Conservation (phyloP, 371 early-diverging fungal species). For the Mortierella sp. region DNA sequence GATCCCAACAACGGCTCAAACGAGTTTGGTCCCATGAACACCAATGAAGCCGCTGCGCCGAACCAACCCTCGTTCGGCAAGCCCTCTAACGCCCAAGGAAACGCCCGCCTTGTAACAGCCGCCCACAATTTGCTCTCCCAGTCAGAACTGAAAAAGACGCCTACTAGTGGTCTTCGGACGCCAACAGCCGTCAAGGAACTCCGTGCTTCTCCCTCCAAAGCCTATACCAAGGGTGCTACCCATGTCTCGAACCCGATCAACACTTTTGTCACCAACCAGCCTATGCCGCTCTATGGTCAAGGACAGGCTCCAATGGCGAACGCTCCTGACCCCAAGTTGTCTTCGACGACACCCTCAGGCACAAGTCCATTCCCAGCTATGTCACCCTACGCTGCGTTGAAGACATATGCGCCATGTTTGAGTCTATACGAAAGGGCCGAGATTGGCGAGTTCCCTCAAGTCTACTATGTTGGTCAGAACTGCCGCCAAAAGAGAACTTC, state of each 20-base stretch:
- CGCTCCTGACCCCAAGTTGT: constrained; percentile 14
- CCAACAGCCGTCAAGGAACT: constrained; percentile 50
- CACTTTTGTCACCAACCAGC: constrained; percentile 30
- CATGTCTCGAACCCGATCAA: constrained; percentile 31
- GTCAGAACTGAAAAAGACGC: constrained; percentile 37
- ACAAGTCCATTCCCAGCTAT: constrained; percentile 39
- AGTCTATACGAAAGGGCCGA: constrained; percentile 88
- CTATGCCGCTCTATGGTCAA: constrained; percentile 44
- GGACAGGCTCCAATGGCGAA: constrained; percentile 23
- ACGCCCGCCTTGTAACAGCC: constrained; percentile 1
- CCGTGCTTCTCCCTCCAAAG: constrained; percentile 38
- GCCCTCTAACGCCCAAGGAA: constrained; percentile 7
- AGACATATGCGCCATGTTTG: constrained; percentile 73
- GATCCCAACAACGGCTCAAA: constrained; percentile 20
- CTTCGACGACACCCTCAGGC: constrained; percentile 4
- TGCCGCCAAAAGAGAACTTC: constrained; percentile 68
- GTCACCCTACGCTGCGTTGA: constrained; percentile 64
- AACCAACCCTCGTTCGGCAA: constrained; percentile 24
- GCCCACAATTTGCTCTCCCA: constrained; percentile 15
- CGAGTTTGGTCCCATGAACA: not conserved
- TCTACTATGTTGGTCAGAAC: constrained; percentile 90
- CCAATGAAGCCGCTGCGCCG: constrained; percentile 16
- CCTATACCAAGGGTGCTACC: constrained; percentile 19
- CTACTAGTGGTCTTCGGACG: constrained; percentile 51
- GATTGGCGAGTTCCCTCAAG: constrained; percentile 80